A percentile compares a stretch with the other conserved stretches of the same genome.
Evolutionary conservation across 75 land plant genomes (phyloP).

Genomic region (Pinus albicaulis): DNA sequence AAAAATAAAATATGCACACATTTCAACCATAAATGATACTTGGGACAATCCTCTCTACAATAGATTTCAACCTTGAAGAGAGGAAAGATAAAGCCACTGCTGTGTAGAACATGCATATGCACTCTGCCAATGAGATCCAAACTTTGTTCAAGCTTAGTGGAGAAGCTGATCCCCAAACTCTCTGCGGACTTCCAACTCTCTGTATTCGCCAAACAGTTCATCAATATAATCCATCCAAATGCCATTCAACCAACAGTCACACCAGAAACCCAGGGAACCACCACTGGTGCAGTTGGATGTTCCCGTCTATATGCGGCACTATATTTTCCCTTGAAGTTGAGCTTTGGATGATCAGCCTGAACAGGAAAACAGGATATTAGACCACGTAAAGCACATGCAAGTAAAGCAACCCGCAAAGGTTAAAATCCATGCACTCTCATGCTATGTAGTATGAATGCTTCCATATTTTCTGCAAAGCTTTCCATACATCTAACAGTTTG

Average conservation of each 20-base stretch:
- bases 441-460: background rate
- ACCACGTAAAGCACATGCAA: background rate
- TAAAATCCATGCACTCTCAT: background rate
- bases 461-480: background rate
- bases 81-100: background rate
- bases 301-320: conserved; percentile 55
- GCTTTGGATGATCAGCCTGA: conserved; percentile 71
- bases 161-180: background rate
- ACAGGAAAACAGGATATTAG: background rate
- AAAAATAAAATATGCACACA: background rate
- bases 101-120: background rate
- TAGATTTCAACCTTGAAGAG: background rate
- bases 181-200: background rate
- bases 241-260: conserved; percentile 18
- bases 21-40: background rate
- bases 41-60: background rate
- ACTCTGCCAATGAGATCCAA: background rate
- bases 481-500: background rate
- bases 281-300: conserved; percentile 77
- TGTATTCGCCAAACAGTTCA: background rate
- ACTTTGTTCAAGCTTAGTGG: background rate
- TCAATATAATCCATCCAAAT: background rate
- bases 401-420: background rate
- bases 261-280: conserved; percentile 95
- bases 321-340: conserved; percentile 81